phyloP scores from a whole-genome alignment of 1,284 basidiomycete species.

The Ceratobasidium theobromae region DNA sequence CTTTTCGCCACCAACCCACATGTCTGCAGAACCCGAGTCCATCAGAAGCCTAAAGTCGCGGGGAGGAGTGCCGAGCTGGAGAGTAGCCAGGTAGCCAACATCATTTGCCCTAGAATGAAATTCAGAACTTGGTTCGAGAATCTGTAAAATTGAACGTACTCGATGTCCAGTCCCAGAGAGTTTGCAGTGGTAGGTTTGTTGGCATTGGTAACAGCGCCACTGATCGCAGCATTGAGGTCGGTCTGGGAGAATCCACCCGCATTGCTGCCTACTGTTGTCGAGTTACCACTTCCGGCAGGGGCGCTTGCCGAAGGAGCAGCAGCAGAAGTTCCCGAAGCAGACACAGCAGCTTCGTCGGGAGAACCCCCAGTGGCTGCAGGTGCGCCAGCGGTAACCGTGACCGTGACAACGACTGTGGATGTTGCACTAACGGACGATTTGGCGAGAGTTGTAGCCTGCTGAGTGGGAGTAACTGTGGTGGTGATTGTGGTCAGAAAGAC shows the following conservation, averaged over 20 bases:
- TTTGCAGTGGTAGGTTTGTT: slow-evolving; percentile 55
- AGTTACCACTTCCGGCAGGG: too few relatives aligned
- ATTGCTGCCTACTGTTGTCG: slow-evolving; percentile 19
- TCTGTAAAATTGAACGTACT: slow-evolving; percentile 48
- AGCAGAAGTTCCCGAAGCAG: too few relatives aligned
- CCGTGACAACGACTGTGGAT: slow-evolving; percentile 16
- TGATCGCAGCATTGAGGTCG: slow-evolving; percentile 46
- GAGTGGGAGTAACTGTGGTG: slow-evolving; percentile 3
- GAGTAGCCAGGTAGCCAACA: slow-evolving; percentile 65
- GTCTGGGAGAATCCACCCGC: slow-evolving; percentile 43
- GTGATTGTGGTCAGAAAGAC: slow-evolving; percentile 16
- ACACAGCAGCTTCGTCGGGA: too few relatives aligned
- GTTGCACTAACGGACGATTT: background rate
- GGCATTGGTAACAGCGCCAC: slow-evolving; percentile 54
- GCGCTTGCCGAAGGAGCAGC: too few relatives aligned
- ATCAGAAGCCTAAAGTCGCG: slow-evolving; percentile 71
- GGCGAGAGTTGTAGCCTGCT: background rate
- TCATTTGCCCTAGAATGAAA: slow-evolving; percentile 45
- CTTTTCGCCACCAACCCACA: slow-evolving; percentile 71
- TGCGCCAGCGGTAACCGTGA: background rate
- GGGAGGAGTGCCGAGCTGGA: slow-evolving; percentile 79
- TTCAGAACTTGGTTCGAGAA: slow-evolving; percentile 38
- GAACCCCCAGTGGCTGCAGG: background rate
- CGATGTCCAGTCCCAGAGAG: slow-evolving; percentile 72
- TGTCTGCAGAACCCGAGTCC: slow-evolving; percentile 85